Base-by-base conservation (phyloP, 495 filamentous ascomycete genomes). In the Parmelia sp. region DNA sequence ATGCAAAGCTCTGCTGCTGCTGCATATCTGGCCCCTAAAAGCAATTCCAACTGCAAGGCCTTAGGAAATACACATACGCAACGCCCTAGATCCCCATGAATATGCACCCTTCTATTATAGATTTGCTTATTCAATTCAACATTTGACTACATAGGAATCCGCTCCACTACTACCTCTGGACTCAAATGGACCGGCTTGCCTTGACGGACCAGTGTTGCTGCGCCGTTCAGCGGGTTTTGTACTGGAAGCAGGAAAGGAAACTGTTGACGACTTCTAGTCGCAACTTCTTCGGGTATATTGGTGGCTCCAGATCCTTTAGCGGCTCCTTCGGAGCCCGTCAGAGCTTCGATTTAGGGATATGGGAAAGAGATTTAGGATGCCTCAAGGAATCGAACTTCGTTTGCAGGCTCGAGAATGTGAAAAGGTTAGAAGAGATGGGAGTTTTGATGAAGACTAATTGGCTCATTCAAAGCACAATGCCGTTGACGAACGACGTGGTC, bases 201-300 rank as follows among this genome's bases (percentile, higher is more conserved):
- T 12, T 36, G 45, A 21, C 47, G 60, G 60, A 62, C 56, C 40
- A 62, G 47, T 17, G 35, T 62, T 29, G 47, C 49, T 37, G 45
- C 44, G 4, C 44, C 47, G 8, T 19, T 39, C 35, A 47, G 44
- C 42, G 60, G 27, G 53, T 47, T 40, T 62, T 53, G 21, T 53
- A 53, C 47, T 51, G 55, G 33, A 62, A 56, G 36, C 60, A 62
- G 36, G 35, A 47, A 5, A 62, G 17, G 25, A 55, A 62, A 15
- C 36, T 62, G 49, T 62, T 62, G 6, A 62, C 33, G 35, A 55
- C 49, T 21, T 62, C 53, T 2, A 62, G 47, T 62, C 21, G 51
- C 12, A 12, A 62, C 47, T 56, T 56, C 60, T 29, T 62, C 60
- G 1, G 60, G 17, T 37, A 55, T 21, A 27, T 19, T 21, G 14